Base-by-base conservation (phyloP, 2,329 filamentous ascomycete genomes). In the Sporothrix curviconia region DNA sequence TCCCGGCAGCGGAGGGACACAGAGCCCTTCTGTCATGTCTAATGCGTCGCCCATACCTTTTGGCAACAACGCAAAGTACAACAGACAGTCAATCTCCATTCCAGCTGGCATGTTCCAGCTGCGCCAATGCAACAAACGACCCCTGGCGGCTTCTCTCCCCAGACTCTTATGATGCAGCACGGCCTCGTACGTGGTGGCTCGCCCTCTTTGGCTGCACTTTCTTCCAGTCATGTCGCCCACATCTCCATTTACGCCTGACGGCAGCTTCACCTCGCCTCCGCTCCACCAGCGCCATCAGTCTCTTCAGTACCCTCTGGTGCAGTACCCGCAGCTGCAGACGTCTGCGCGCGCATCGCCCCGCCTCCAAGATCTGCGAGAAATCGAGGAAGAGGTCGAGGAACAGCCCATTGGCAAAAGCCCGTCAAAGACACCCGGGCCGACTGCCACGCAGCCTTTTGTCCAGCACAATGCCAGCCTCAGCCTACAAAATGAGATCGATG, bases 401-500 rank as follows among this genome's bases (percentile, higher is more conserved):
- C 43, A 57, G 15, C 69, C 71, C 1, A 65, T 68, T 25, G 72
- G 67, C 64, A 78, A 81, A 69, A 81, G 74, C 57, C 76, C 75
- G 9, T 81, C 78, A 1, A 80, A 78, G 65, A 80, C 78, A 0
- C 77, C 80, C 0, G 79, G 84, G 64, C 74, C 78, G 9, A 22
- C 36, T 8, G n/a, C 25, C 11, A 12, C 19, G 3, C 56, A 24
- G 39, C 43, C 55, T 0, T 74, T 74, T 46, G 73, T 78, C 54
- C 71, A 74, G 47, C 87, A 92, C 64, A 91, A 91, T 64, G 78
- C 89, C 40, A 91, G 86, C 65, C 81, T 85, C 61, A 89, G 84
- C 46, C 78, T 95, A 24, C 90, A 96, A 68, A 86, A 86, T 61
- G 90, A 94, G 64, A 86, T 95, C 57, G 87, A 94, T 51, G 88